These are phyloP conservation scores for Orychophragmus violaceus DNA, from an alignment of 345 rosid species.

Conservation along the genomic window DNA sequence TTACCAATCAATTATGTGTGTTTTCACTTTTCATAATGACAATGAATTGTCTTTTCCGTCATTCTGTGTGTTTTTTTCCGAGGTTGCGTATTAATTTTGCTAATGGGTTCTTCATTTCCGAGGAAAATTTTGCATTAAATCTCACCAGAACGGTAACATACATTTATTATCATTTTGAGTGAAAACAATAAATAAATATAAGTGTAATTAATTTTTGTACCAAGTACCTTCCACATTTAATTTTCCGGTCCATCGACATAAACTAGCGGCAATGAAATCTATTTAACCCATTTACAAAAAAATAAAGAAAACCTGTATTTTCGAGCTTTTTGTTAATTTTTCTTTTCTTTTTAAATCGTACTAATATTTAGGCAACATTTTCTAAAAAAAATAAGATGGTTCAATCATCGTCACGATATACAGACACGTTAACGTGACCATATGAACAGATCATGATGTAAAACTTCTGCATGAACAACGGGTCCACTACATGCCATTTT, in stretches of 20 bases:
- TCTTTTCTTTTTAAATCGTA: no score
- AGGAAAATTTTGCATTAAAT: constrained; percentile 16
- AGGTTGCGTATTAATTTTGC: constrained; percentile 17
- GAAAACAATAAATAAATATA: not conserved
- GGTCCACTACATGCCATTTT: constrained; percentile 19
- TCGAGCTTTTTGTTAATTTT: no score
- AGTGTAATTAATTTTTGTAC: not conserved
- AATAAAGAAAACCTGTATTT: not conserved
- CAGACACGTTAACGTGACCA: constrained; percentile 7
- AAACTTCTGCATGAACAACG: constrained; percentile 1
- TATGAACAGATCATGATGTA: constrained; percentile 8
- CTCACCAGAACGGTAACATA: constrained; percentile 21
- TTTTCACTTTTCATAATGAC: constrained; percentile 1
- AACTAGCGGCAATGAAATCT: not conserved
- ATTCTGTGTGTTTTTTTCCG: not conserved
- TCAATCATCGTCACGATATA: not conserved
- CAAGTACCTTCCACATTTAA: constrained; percentile 1
- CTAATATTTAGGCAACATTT: no score
- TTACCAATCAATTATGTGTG: no score
- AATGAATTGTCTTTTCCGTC: constrained; percentile 6
- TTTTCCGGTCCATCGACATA: not conserved
- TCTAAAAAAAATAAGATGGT: no score
- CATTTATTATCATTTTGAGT: constrained; percentile 16
- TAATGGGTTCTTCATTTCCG: not conserved
- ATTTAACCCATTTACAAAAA: not conserved